Conservation (phyloP, 108 stramenopile species). For the Skeletonema marinoi region DNA sequence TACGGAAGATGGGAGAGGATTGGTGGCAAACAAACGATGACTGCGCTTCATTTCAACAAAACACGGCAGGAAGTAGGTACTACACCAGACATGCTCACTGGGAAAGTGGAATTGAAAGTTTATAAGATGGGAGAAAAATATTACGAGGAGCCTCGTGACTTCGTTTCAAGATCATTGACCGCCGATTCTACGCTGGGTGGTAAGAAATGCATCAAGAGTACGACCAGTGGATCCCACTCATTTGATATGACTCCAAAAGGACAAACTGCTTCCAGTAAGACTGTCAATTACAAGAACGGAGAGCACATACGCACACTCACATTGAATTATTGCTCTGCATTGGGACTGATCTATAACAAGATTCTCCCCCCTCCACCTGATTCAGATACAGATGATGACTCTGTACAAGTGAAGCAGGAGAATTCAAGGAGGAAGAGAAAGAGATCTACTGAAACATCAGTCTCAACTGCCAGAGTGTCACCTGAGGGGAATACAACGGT, state of each 20-base stretch:
- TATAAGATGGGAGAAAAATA: neutral
- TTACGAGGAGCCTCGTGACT: neutral
- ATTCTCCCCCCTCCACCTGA: slow-evolving; percentile 8
- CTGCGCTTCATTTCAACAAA: slow-evolving; percentile 20
- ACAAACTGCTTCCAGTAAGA: neutral
- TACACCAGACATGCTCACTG: slow-evolving; percentile 2
- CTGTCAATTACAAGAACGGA: neutral
- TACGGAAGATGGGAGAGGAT: slow-evolving; percentile 1
- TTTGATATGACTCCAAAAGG: neutral
- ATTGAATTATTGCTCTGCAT: slow-evolving; percentile 25
- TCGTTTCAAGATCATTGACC: neutral
- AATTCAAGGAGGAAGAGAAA: neutral
- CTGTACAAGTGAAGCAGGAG: too few species aligned
- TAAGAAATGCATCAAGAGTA: slow-evolving; percentile 5
- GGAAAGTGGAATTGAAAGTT: slow-evolving; percentile 8
- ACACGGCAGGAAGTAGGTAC: neutral
- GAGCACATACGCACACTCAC: slow-evolving; percentile 6
- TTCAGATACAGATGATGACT: neutral
- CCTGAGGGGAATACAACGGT: neutral
- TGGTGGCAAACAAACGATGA: neutral
- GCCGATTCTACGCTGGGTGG: neutral
- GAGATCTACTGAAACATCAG: neutral
- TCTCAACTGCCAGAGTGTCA: too few species aligned
- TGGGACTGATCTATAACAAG: slow-evolving; percentile 20
- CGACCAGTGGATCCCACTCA: neutral